phyloP scores from a whole-genome alignment of 2,329 filamentous ascomycete species.

The Huntiella abstrusa region DNA sequence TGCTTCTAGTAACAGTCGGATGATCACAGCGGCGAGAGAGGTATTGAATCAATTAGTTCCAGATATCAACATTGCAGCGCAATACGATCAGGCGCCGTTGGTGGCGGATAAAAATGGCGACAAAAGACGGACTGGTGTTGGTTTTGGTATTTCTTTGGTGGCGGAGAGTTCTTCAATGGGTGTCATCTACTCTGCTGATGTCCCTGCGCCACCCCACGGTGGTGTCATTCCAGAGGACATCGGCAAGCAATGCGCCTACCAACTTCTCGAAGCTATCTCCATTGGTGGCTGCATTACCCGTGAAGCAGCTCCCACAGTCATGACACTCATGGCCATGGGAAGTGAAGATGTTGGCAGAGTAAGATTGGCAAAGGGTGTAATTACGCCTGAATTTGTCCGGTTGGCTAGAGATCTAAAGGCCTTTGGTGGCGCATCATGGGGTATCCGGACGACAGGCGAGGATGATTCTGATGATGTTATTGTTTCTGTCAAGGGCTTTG shows the following conservation, averaged over 20 bases:
- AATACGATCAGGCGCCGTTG: constrained; percentile 50
- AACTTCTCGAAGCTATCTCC: constrained; percentile 66
- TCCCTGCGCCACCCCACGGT: constrained; percentile 54
- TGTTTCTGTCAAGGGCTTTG: constrained; percentile 78
- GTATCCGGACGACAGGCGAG: constrained; percentile 53
- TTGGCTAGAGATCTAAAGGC: constrained; percentile 67
- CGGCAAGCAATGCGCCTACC: constrained; percentile 71
- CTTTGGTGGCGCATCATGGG: constrained; percentile 88
- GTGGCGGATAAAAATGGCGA: constrained; percentile 31
- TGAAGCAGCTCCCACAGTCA: constrained; percentile 51
- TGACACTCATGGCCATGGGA: constrained; percentile 95
- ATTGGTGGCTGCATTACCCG: constrained; percentile 65
- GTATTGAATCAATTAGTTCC: constrained; percentile 70
- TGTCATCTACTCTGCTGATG: constrained; percentile 74
- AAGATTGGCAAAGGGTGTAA: constrained; percentile 59
- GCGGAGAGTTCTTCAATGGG: constrained; percentile 74
- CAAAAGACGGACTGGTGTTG: constrained; percentile 58
- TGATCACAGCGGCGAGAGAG: constrained; percentile 80
- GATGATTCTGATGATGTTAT: constrained; percentile 56
- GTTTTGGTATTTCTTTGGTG: constrained; percentile 78
- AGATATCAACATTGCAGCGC: constrained; percentile 78
- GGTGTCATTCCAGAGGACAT: constrained; percentile 80
- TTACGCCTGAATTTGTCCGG: constrained; percentile 63
- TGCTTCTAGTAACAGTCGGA: constrained; percentile 79
- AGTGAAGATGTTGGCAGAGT: constrained; percentile 85